Conservation (phyloP, 2,329 filamentous ascomycete genomes). For the Helotiales sp. region DNA sequence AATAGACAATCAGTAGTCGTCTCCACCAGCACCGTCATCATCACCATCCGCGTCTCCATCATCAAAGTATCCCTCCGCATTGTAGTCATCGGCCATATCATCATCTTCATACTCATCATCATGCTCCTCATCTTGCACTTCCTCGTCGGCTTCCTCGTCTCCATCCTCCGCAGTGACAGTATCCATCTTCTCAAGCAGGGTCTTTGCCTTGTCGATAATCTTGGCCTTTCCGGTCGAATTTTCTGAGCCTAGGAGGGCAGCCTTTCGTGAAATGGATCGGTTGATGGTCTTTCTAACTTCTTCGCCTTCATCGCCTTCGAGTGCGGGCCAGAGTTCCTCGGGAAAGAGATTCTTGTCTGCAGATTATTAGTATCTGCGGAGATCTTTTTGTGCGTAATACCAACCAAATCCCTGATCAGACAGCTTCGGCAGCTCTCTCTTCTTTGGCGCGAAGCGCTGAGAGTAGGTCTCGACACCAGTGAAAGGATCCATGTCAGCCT, state of each 20-base stretch:
- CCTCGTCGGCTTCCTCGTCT: constrained; percentile 41
- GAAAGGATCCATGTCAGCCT: constrained; percentile 58
- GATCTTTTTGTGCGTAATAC: constrained; percentile 11
- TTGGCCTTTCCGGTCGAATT: constrained; percentile 5
- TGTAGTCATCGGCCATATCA: constrained; percentile 61
- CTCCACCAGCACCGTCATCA: constrained; percentile 53
- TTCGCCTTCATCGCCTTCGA: constrained; percentile 42
- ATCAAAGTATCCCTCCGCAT: constrained; percentile 65
- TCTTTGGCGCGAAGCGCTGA: constrained; percentile 56
- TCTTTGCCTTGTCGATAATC: constrained; percentile 34
- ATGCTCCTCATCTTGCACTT: constrained; percentile 41
- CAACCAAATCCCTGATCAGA: constrained; percentile 55
- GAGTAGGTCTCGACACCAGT: constrained; percentile 61
- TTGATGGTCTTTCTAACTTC: constrained; percentile 25
- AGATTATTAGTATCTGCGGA: constrained; percentile 7
- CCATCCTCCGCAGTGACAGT: constrained; percentile 39
- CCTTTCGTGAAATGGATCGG: constrained; percentile 34
- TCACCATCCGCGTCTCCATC: constrained; percentile 55
- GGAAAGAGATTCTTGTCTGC: constrained; percentile 59
- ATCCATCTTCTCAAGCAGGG: constrained; percentile 31
- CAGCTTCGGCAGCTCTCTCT: constrained; percentile 53
- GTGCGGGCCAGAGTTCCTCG: constrained; percentile 53
- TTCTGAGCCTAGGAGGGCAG: constrained; percentile 32
- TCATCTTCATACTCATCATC: constrained; percentile 62
- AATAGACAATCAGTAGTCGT: constrained; percentile 7